Conservation (phyloP, 1,284 basidiomycete species). For the Sanghuangporus sanghuang region DNA sequence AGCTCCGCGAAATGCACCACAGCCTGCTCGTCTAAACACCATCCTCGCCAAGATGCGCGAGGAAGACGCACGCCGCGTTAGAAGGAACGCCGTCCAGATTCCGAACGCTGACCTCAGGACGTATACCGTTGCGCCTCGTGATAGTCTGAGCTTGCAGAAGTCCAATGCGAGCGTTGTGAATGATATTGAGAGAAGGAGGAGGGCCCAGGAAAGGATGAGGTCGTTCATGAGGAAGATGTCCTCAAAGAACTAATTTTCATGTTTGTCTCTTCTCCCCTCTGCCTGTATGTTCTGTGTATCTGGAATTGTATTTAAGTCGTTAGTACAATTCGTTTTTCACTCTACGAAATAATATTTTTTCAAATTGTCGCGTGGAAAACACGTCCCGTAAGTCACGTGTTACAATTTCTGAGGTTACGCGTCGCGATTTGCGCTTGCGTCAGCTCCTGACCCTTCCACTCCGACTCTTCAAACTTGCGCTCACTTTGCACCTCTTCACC, state of each 20-base stretch:
- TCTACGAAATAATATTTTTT: not conserved
- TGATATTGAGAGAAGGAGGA: slow-evolving; percentile 64
- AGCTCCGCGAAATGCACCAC: slow-evolving; percentile 29
- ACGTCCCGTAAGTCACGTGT: not conserved
- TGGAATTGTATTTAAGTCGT: not conserved
- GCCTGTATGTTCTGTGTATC: not conserved
- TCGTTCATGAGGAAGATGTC: slow-evolving; percentile 46
- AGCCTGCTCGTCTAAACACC: slow-evolving; percentile 51
- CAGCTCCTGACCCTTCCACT: slow-evolving; percentile 6
- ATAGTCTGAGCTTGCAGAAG: slow-evolving; percentile 42
- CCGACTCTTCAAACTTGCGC: not conserved
- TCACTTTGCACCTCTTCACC: not conserved
- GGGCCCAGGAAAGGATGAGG: slow-evolving; percentile 65
- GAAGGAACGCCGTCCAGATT: slow-evolving; percentile 75
- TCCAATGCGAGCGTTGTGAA: slow-evolving; percentile 55
- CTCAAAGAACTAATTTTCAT: slow-evolving; percentile 7
- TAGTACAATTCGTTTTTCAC: not conserved
- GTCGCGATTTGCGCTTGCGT: slow-evolving; percentile 15
- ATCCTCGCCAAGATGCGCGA: slow-evolving; percentile 68
- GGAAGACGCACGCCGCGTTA: slow-evolving; percentile 58
- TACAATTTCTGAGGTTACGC: not conserved
- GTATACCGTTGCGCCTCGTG: slow-evolving; percentile 70
- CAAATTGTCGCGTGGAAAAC: not conserved
- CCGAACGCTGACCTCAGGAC: slow-evolving; percentile 63
- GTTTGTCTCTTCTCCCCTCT: not conserved